Evolutionary conservation across 2,329 filamentous ascomycete species (phyloP).

Genomic region (Lecanicillium sp.): DNA sequence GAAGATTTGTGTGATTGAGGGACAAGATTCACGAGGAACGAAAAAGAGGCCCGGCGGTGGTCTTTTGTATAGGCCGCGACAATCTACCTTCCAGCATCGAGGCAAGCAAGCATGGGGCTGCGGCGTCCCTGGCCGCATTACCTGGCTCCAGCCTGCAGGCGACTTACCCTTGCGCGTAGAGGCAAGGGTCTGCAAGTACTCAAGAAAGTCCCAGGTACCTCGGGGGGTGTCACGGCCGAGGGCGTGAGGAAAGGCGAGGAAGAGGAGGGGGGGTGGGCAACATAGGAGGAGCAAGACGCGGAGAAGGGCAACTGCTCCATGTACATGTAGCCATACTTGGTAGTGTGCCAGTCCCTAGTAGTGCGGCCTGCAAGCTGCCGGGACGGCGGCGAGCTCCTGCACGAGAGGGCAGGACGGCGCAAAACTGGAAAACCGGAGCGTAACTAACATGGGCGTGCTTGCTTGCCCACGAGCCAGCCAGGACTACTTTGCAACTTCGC

Average conservation of each 20-base stretch:
- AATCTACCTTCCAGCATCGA: slow-evolving; percentile 7
- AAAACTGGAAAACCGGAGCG: too few species aligned
- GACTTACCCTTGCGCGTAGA: slow-evolving; percentile 6
- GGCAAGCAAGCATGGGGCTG: slow-evolving; percentile 5
- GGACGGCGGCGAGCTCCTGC: too few species aligned
- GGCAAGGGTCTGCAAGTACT: slow-evolving; percentile 3
- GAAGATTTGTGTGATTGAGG: slow-evolving; percentile 3
- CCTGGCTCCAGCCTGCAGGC: too few species aligned
- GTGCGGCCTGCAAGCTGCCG: slow-evolving; percentile 5
- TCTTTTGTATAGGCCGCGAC: slow-evolving; percentile 13
- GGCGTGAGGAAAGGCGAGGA: not conserved
- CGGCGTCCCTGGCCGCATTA: slow-evolving; percentile 1
- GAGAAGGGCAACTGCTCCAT: not conserved
- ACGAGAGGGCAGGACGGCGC: too few species aligned
- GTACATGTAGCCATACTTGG: not conserved
- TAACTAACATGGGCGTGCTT: too few species aligned
- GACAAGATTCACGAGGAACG: slow-evolving; percentile 3
- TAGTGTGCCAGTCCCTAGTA: too few species aligned
- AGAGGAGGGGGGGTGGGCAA: not conserved
- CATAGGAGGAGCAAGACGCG: not conserved
- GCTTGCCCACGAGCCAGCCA: too few species aligned
- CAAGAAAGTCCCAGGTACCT: slow-evolving; percentile 8
- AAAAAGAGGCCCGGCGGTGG: slow-evolving; percentile 8
- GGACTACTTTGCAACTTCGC: too few species aligned
- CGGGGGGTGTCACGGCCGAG: not conserved